These are phyloP conservation scores for Bathelium albidoporum DNA, from an alignment of 495 filamentous ascomycete species.

Conservation along the genomic window DNA sequence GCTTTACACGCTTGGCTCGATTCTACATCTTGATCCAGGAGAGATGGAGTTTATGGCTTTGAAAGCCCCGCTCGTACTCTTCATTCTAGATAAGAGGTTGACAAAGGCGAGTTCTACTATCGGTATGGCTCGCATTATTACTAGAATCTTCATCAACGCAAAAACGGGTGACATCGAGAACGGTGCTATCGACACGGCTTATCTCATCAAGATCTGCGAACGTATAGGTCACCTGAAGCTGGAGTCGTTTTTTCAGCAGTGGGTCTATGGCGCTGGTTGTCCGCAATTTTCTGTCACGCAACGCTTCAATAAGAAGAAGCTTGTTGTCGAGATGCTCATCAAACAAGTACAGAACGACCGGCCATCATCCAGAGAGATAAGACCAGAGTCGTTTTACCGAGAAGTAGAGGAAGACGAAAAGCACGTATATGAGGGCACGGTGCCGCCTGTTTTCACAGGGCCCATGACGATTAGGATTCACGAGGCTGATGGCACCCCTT, in stretches of 20 bases:
- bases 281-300: slow-evolving; percentile 76
- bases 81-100: slow-evolving; percentile 82
- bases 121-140: slow-evolving; percentile 76
- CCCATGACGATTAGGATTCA: slow-evolving; percentile 97
- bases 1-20: slow-evolving; percentile 65
- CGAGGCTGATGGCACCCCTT: slow-evolving; percentile 95
- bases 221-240: slow-evolving; percentile 75
- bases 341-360: slow-evolving; percentile 61
- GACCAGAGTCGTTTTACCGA: slow-evolving; percentile 64
- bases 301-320: slow-evolving; percentile 93
- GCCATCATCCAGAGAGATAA: slow-evolving; percentile 39
- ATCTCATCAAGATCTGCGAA: slow-evolving; percentile 74
- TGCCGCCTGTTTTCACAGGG: slow-evolving; percentile 76
- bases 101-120: slow-evolving; percentile 75
- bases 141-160: slow-evolving; percentile 66
- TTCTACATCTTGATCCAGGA: slow-evolving; percentile 67
- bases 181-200: slow-evolving; percentile 57
- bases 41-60: slow-evolving; percentile 82
- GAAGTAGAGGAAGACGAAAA: slow-evolving; percentile 69
- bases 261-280: slow-evolving; percentile 80
- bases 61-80: slow-evolving; percentile 85
- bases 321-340: slow-evolving; percentile 89
- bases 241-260: slow-evolving; percentile 84
- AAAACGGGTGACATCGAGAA: slow-evolving; percentile 67
- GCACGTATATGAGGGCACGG: slow-evolving; percentile 55